These are phyloP conservation scores for Ganoderma lingzhi DNA, from an alignment of 1,284 basidiomycete genomes.

Conservation along the genomic window DNA sequence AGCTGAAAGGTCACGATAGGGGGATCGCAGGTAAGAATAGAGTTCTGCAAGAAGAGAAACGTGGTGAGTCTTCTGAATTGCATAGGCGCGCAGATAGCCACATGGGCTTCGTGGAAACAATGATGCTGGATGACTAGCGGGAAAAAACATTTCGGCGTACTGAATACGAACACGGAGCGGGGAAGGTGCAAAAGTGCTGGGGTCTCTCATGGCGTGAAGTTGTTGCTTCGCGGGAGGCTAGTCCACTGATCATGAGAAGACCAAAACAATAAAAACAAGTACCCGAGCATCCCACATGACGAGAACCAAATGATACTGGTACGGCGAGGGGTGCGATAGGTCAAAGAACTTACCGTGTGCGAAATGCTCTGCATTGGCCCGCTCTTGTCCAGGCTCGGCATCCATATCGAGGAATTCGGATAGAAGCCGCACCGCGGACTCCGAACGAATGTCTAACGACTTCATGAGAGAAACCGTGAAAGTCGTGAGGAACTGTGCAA, in stretches of 20 bases:
- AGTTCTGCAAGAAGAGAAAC: conserved; percentile 62
- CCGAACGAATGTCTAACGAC: conserved; percentile 87
- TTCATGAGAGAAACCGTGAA: conserved; percentile 89
- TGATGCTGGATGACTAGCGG: conserved; percentile 5
- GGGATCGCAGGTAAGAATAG: conserved; percentile 86
- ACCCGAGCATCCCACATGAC: background rate
- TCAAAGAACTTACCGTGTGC: conserved; percentile 71
- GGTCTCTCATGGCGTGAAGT: background rate
- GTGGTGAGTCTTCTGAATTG: conserved; percentile 19
- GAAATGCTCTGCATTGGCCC: conserved; percentile 86
- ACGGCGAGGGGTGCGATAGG: background rate
- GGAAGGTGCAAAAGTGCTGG: background rate
- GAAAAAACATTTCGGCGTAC: background rate
- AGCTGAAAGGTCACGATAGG: conserved; percentile 79
- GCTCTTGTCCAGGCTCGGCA: conserved; percentile 53
- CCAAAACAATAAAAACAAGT: background rate
- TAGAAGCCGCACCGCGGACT: conserved; percentile 82
- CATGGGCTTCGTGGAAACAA: conserved; percentile 14
- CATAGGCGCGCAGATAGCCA: conserved; percentile 13
- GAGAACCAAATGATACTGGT: background rate
- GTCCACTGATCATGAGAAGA: background rate
- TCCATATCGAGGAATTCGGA: conserved; percentile 88
- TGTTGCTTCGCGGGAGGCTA: background rate
- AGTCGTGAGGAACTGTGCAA: conserved; percentile 70
- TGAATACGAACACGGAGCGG: conserved; percentile 9